Evolutionary conservation across 2,329 filamentous ascomycete species (phyloP).

Genomic region (Sclerotinia sclerotiorum): DNA sequence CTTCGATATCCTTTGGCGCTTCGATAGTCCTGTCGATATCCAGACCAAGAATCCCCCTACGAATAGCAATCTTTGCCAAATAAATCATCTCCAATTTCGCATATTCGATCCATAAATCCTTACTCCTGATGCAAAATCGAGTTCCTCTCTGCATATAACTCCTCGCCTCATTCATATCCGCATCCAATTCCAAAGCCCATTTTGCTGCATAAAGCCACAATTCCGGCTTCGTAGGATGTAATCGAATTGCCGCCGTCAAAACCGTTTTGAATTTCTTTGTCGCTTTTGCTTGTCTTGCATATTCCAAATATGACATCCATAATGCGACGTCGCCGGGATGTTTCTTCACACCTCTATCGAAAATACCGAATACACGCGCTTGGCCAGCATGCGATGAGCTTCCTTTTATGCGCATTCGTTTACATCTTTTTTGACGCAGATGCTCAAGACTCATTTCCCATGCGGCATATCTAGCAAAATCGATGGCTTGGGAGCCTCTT

Average conservation of each 20-base stretch:
- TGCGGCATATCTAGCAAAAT: constrained; percentile 81
- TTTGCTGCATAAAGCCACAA: constrained; percentile 85
- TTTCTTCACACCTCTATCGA: constrained; percentile 80
- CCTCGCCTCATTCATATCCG: constrained; percentile 83
- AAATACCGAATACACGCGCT: constrained; percentile 81
- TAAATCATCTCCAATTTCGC: constrained; percentile 91
- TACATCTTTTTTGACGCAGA: constrained; percentile 78
- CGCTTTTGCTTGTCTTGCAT: constrained; percentile 67
- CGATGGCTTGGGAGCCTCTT: constrained; percentile 70
- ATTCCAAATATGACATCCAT: constrained; percentile 90
- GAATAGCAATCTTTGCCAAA: constrained; percentile 74
- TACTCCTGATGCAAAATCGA: constrained; percentile 79
- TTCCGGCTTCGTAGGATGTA: constrained; percentile 80
- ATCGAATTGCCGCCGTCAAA: constrained; percentile 69
- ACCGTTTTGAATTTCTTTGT: constrained; percentile 64
- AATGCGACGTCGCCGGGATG: constrained; percentile 79
- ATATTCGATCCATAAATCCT: constrained; percentile 83
- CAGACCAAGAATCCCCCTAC: constrained; percentile 66
- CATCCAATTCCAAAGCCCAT: constrained; percentile 72
- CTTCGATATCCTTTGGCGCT: constrained; percentile 48
- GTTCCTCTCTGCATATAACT: constrained; percentile 87
- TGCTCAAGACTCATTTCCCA: constrained; percentile 71
- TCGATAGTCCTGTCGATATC: constrained; percentile 49
- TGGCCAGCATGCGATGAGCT: constrained; percentile 69
- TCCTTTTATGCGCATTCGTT: constrained; percentile 72